Evolutionary conservation across 768 basidiomycete species (phyloP), one percentile per base, ranked within the genome.

Genomic region (Russula ochroleuca): DNA sequence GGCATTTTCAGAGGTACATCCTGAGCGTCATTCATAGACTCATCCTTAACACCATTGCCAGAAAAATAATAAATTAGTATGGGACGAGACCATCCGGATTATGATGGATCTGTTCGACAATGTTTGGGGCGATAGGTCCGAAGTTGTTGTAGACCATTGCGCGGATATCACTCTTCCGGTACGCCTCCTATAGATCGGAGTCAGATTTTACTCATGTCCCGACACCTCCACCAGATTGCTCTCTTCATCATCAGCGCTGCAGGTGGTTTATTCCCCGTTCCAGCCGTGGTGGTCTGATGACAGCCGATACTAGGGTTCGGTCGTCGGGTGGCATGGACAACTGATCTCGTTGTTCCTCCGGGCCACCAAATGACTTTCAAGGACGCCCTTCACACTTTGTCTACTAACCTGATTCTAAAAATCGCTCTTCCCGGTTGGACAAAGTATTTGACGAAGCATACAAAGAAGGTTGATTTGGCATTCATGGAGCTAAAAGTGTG

Each of bases 141-240:
- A 74, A 53, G 68, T 86, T 15, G 68, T 69, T 4, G 67, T 80
- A 19, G 77, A 81, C 51, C 77, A 86, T 67, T 75, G 75, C 51
- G 70, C 82, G 2, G 80, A 84, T 38, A 70, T 86, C n/a, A 86
- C 84, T 0, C 70, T 83, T 3, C 82, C 82, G 11, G 85, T 85
- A 56, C 57, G 79, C 49, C 28, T 2, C 19, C 25, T 8, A 9
- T 17, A n/a, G 0, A 21, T 28, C n/a, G n/a, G n/a, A n/a, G n/a
- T n/a, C 33, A 21, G 15, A 10, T 15, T 31, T 31, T 43, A 47
- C 37, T 25, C 28, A n/a, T 28, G 10, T 33, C 14, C 19, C 3
- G 37, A 51, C 15, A 4, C 38, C 28, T 55, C 8, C 10, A 48
- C 11, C 38, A 85, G 84, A 78, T 84, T 43, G 79, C 84, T 0